These are phyloP conservation scores for Marasmius tenuissimus DNA, from an alignment of 1,284 basidiomycete genomes.

Conservation along the genomic window DNA sequence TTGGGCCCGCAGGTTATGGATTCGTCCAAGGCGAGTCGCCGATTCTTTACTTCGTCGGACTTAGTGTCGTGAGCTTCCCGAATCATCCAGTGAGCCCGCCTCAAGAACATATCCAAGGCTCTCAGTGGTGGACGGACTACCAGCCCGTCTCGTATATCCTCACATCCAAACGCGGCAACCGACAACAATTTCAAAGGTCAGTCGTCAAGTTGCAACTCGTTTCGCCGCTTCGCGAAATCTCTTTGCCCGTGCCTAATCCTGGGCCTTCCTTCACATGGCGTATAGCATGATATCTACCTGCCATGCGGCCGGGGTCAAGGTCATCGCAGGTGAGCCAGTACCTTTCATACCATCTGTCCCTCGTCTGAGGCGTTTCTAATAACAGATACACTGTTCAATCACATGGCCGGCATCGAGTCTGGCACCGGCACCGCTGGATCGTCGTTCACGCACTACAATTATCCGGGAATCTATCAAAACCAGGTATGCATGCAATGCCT, in stretches of 20 bases:
- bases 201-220: constrained; percentile 6
- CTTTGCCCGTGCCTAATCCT: not conserved
- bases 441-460: constrained; percentile 56
- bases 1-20: constrained; percentile 67
- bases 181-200: constrained; percentile 43
- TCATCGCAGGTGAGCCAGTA: constrained; percentile 51
- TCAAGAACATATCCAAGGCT: constrained; percentile 46
- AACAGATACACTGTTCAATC: constrained; percentile 65
- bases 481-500: constrained; percentile 25
- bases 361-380: not conserved
- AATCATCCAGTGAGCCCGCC: constrained; percentile 44
- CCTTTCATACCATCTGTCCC: not conserved
- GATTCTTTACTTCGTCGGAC: not conserved
- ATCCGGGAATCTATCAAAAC: constrained; percentile 54
- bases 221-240: not conserved
- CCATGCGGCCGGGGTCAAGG: constrained; percentile 58
- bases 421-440: constrained; percentile 54
- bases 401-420: constrained; percentile 54
- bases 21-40: constrained; percentile 56
- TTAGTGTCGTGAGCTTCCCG: constrained; percentile 7
- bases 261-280: too few relatives aligned
- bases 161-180: constrained; percentile 58
- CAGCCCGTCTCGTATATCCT: constrained; percentile 65
- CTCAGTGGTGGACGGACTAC: constrained; percentile 71
- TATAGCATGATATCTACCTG: constrained; percentile 57